Evolutionary conservation across 768 basidiomycete genomes (phyloP).

Genomic region (Leucosporidium yakuticum): DNA sequence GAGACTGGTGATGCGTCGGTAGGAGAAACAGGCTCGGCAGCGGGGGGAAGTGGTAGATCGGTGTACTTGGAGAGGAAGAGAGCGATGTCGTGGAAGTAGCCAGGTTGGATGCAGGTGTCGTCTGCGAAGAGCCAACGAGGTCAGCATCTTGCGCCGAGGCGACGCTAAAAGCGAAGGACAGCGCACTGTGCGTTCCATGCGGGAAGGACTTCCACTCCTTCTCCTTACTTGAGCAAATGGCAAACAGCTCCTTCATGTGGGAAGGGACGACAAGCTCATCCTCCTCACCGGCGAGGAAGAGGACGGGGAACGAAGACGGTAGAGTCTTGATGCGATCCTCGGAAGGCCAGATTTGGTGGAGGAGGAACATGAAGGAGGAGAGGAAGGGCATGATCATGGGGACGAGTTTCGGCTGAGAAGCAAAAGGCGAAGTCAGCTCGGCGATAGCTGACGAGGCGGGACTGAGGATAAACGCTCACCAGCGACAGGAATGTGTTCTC

Average conservation of each 20-base stretch:
- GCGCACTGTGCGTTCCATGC: constrained; percentile 41
- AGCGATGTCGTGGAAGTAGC: constrained; percentile 39
- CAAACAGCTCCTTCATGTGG: constrained; percentile 59
- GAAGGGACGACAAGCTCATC: constrained; percentile 70
- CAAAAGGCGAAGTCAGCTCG: neutral
- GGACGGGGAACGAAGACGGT: constrained; percentile 52
- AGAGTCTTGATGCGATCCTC: constrained; percentile 54
- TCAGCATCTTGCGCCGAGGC: neutral
- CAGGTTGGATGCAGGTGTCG: constrained; percentile 45
- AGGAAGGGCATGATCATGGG: constrained; percentile 71
- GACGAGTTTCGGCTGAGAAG: constrained; percentile 58
- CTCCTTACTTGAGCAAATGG: constrained; percentile 31
- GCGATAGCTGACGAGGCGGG: neutral
- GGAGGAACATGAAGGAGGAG: constrained; percentile 61
- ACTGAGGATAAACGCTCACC: constrained; percentile 34
- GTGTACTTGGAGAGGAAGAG: constrained; percentile 16
- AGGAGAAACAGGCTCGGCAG: too few species aligned
- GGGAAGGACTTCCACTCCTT: constrained; percentile 43
- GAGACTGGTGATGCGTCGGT: too few species aligned
- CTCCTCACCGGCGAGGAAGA: constrained; percentile 68
- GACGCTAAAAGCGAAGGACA: neutral
- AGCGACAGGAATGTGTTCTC: constrained; percentile 92
- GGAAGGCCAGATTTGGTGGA: constrained; percentile 85
- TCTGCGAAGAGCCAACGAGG: constrained; percentile 29
- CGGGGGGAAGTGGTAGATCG: too few species aligned